Base-by-base conservation (phyloP, 208 protist species). In the Angomonas deanei region DNA sequence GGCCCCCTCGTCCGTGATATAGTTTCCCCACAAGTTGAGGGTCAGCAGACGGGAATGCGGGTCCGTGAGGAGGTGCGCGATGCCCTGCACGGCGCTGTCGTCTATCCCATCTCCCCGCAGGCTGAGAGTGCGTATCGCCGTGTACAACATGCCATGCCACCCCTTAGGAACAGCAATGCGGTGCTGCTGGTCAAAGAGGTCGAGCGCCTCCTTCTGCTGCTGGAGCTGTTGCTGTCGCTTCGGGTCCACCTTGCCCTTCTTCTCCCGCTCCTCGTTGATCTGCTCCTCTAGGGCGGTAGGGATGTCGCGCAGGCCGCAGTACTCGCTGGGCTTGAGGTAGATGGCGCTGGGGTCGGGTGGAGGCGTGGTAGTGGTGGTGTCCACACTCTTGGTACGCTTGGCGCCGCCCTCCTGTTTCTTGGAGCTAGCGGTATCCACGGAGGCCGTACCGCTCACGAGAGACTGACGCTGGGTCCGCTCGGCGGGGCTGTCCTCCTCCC, bases 1-100 rank as follows among this genome's bases (percentile, higher is more conserved):
- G 2, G 80, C 91, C 10, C 91, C 91, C 0, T 31, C 62, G 61
- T 93, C 83, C 2, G 70, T 81, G 77, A 96, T 92, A 42, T 62
- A 23, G 64, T 96, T 96, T 34, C 88, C 91, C 86, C 88, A 94
- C 31, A 96, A 59, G 55, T 91, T 93, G 50, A 96, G 80, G 36
- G 78, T 84, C 10, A 88, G 68, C 11, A 96, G 68, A 59, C 83
- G 84, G 42, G 85, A 82, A 54, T 80, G 72, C 1, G 76, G 73
- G 62, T 91, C 75, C 26, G 71, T 27, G 6, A 96, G 64, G 30
- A 88, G 39, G 8, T 70, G 60, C 17, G 77, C 76, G 46, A 94
- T 82, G 21, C 66, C 28, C 15, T 31, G 47, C 15, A 78, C 77
- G 33, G 67, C 70, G 3, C 61, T 70, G 65, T 93, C 86, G 48